Evolutionary conservation across 2,329 filamentous ascomycete species (phyloP), one percentile per base, ranked within the genome.

Genomic region (Exophiala dermatitidis): DNA sequence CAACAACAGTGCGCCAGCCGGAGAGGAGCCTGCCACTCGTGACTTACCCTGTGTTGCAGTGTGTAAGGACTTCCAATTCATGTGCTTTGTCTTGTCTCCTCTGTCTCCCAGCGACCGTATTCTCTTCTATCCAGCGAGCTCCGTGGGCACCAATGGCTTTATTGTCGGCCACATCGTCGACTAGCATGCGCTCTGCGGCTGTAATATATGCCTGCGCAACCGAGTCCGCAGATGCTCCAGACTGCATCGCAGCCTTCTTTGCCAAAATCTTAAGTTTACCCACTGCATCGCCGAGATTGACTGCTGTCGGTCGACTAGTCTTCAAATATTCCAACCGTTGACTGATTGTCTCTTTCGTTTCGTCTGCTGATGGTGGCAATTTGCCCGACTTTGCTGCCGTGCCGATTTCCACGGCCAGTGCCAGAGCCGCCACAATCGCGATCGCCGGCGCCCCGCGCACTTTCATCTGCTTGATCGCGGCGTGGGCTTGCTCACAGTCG

Each of bases 341-440:
- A 53, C 84, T 75, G 59, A 96, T 88, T 67, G 87, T 86, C 1
- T 78, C 62, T 48, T 71, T 71, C 3, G 55, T 49, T 46, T 86
- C 79, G 45, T 86, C 82, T 0, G 80, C 77, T 3, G 74, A 69
- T 33, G 71, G 58, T 1, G 79, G 72, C 4, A 77, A 62, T 60
- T 74, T 75, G 2, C 60, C 46, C 5, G 62, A 50, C 5, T 70
- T 71, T 4, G 48, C 34, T 12, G 34, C 19, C 54, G 64, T 79
- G 47, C 82, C 75, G 5, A 97, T 72, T 69, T 97, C 91, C 5
- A 95, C 88, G 1, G 90, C 90, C 34, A 96, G 80, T 1, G 88
- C 85, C 33, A 98, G 79, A 19, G 87, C 88, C 26, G 93, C 93
- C n/a, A 98, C 93, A 60, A 98, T 97, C 42, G 93, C 93, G 68